Evolutionary conservation across 352 stramenopile species (phyloP).

Genomic region (Phytopythium vexans): DNA sequence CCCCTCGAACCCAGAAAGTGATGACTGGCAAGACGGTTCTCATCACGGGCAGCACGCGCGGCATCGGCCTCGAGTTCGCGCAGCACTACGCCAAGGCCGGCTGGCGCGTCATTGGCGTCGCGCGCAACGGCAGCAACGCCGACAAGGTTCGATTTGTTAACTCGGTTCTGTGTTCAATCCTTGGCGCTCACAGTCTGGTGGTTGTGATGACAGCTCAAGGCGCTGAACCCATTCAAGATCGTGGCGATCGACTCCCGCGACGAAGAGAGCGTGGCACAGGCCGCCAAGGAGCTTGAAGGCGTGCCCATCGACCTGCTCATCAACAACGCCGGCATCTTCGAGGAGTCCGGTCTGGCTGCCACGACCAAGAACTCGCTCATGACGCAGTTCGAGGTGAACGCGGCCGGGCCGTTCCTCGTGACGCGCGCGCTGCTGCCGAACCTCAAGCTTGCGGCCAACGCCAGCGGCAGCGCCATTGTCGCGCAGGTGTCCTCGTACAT

Average conservation of each 20-base stretch:
- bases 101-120: conserved; percentile 45
- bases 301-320: conserved; percentile 54
- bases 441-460: conserved; percentile 27
- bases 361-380: conserved; percentile 39
- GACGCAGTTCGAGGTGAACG: conserved; percentile 55
- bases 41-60: conserved; percentile 41
- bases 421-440: conserved; percentile 42
- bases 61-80: conserved; percentile 41
- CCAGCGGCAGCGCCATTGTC: conserved; percentile 32
- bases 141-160: conserved; percentile 18
- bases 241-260: conserved; percentile 38
- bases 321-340: conserved; percentile 53
- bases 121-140: conserved; percentile 21
- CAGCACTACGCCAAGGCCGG: conserved; percentile 35
- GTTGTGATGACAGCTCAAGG: conserved; percentile 9
- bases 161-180: no score
- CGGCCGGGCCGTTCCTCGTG: conserved; percentile 47
- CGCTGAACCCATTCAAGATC: conserved; percentile 31
- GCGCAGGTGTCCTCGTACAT: conserved; percentile 44
- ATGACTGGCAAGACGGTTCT: conserved; percentile 34
- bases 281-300: conserved; percentile 31
- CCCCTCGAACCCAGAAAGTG: no score
- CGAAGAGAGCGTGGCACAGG: conserved; percentile 36
- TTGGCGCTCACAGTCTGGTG: background rate
- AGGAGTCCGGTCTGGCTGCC: conserved; percentile 16